Evolutionary conservation across 2,329 filamentous ascomycete species (phyloP).

Genomic region (Exserohilum turcica): DNA sequence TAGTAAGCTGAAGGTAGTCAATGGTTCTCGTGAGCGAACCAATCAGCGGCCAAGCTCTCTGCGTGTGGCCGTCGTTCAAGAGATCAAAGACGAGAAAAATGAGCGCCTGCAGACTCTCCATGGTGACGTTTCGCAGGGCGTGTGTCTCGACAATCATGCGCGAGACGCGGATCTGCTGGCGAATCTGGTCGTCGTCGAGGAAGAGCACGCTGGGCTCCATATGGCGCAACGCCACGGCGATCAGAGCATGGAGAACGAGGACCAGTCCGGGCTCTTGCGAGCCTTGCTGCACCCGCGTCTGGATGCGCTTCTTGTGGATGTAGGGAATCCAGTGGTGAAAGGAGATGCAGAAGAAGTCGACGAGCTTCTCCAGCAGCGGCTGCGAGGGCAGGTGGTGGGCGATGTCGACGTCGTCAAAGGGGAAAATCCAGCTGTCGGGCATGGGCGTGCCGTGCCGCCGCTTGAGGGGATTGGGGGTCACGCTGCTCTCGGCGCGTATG

Average conservation of each 20-base stretch:
- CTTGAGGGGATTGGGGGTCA: conserved; percentile 26
- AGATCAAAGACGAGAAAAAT: conserved; percentile 43
- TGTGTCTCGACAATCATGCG: conserved; percentile 40
- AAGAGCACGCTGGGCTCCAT: conserved; percentile 30
- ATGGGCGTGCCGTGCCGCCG: conserved; percentile 28
- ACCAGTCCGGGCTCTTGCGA: conserved; percentile 21
- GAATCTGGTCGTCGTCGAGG: conserved; percentile 35
- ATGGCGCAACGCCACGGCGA: conserved; percentile 37
- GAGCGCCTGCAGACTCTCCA: conserved; percentile 38
- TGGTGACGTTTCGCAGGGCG: conserved; percentile 31
- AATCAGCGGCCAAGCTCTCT: conserved; percentile 41
- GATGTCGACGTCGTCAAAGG: conserved; percentile 29
- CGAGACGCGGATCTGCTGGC: conserved; percentile 32
- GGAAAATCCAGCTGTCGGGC: conserved; percentile 23
- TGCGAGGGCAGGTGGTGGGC: conserved; percentile 35
- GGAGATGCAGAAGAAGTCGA: conserved; percentile 38
- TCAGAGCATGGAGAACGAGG: conserved; percentile 38
- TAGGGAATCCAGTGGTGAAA: conserved; percentile 47
- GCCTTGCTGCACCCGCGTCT: conserved; percentile 26
- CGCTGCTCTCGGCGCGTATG: background rate
- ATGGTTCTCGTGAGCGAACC: conserved; percentile 43
- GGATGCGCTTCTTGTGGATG: conserved; percentile 39
- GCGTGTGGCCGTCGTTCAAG: conserved; percentile 38
- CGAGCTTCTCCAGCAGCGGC: conserved; percentile 32
- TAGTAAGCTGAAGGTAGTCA: conserved; percentile 41